These are phyloP conservation scores for Globisporangium abappressorium DNA, from an alignment of 352 stramenopile species.

Conservation along the genomic window DNA sequence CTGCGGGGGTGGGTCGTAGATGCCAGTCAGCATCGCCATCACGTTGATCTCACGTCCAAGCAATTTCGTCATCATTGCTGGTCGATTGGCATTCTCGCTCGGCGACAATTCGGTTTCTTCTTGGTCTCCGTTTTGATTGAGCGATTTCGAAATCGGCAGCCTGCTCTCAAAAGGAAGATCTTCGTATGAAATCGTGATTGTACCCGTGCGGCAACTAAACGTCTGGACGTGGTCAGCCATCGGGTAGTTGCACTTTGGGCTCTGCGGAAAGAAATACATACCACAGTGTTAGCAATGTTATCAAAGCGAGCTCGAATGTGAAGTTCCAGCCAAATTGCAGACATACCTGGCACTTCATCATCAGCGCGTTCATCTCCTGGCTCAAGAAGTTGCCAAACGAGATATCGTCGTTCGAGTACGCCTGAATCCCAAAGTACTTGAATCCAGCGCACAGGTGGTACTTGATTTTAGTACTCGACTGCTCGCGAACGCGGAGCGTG, in stretches of 20 bases:
- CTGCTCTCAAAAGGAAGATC: constrained; percentile 66
- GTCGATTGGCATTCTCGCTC: constrained; percentile 16
- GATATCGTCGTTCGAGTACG: constrained; percentile 67
- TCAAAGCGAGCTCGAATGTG: not conserved
- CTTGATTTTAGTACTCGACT: constrained; percentile 34
- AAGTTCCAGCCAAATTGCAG: not conserved
- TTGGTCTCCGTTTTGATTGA: constrained; percentile 30
- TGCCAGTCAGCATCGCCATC: constrained; percentile 35
- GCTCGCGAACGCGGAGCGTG: constrained; percentile 61
- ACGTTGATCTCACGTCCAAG: constrained; percentile 45
- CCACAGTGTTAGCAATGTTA: not conserved
- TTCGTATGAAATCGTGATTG: constrained; percentile 81
- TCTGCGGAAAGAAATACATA: constrained; percentile 27
- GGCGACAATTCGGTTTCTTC: constrained; percentile 17
- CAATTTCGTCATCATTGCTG: constrained; percentile 22
- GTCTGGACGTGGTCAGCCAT: constrained; percentile 84
- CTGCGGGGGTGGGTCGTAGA: constrained; percentile 28
- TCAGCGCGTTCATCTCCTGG: constrained; percentile 65
- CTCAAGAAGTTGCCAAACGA: constrained; percentile 79
- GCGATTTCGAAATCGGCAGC: constrained; percentile 31
- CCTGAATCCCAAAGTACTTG: constrained; percentile 63
- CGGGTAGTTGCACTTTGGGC: constrained; percentile 69
- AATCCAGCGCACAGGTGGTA: constrained; percentile 73
- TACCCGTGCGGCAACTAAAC: constrained; percentile 71
- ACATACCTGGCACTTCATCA: constrained; percentile 75